A percentile compares a stretch with the other conserved stretches of the same genome.
Conservation (phyloP, 2,329 filamentous ascomycete genomes). For the Pseudogymnoascus sp. region DNA sequence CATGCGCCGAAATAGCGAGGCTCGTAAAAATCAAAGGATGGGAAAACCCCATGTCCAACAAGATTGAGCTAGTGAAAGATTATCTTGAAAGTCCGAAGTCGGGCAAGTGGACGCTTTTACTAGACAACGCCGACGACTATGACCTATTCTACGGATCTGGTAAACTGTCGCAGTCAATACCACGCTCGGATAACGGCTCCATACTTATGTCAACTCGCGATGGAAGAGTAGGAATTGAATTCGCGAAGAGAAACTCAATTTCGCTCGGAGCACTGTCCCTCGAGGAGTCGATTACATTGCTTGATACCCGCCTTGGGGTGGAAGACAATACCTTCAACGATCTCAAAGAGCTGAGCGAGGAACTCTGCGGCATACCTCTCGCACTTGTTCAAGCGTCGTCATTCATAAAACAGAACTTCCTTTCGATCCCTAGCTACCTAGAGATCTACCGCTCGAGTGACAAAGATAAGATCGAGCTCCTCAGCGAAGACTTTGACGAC, state of each 20-base stretch:
- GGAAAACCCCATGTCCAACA: constrained; percentile 15
- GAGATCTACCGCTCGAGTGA: constrained; percentile 4
- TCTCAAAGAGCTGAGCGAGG: constrained; percentile 15
- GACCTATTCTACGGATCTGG: constrained; percentile 25
- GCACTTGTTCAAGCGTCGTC: constrained; percentile 32
- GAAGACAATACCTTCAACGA: background rate
- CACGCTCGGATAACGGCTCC: constrained; percentile 24
- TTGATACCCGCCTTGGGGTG: constrained; percentile 16
- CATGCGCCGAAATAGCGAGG: constrained; percentile 30
- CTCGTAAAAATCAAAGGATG: constrained; percentile 23
- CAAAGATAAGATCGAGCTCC: constrained; percentile 24
- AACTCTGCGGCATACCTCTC: constrained; percentile 28
- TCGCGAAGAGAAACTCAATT: constrained; percentile 19
- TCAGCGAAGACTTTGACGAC: constrained; percentile 30
- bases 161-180: constrained; percentile 26
- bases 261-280: constrained; percentile 20
- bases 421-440: constrained; percentile 12
- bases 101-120: constrained; percentile 34
- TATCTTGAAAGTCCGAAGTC: constrained; percentile 17
- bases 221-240: background rate
- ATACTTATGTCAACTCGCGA: constrained; percentile 29
- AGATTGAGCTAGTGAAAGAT: constrained; percentile 13
- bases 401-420: constrained; percentile 29
- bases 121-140: constrained; percentile 38
- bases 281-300: constrained; percentile 20